phyloP scores from a whole-genome alignment of 148 eudicot genomes.

The Fagopyrum homotropicum region DNA sequence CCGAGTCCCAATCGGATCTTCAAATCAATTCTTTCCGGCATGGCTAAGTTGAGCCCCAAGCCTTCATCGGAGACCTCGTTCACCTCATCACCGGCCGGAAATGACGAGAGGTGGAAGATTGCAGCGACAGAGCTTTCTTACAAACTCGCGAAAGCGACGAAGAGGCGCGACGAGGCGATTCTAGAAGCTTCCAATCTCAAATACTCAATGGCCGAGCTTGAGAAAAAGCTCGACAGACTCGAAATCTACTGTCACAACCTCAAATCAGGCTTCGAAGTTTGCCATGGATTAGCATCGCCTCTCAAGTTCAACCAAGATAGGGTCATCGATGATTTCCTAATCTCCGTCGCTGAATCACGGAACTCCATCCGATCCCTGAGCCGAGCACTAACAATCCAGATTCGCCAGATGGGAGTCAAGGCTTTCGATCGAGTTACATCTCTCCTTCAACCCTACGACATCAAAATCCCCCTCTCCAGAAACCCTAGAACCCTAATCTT shows the following conservation, averaged over 20 bases:
- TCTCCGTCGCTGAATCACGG: slow-evolving; percentile 56
- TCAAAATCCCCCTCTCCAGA: slow-evolving; percentile 43
- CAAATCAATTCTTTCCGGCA: slow-evolving; percentile 43
- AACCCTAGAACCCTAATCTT: slow-evolving; percentile 43
- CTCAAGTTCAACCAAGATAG: slow-evolving; percentile 19
- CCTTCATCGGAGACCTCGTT: slow-evolving; percentile 17
- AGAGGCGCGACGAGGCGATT: slow-evolving; percentile 73
- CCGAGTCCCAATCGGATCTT: slow-evolving; percentile 53
- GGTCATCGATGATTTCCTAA: slow-evolving; percentile 56
- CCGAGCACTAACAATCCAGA: slow-evolving; percentile 53
- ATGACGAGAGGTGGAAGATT: slow-evolving; percentile 54
- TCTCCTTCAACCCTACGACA: slow-evolving; percentile 48
- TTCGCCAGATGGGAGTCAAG: slow-evolving; percentile 54
- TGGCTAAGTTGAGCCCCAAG: slow-evolving; percentile 50
- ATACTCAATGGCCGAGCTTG: slow-evolving; percentile 67
- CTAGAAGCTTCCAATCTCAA: slow-evolving; percentile 66
- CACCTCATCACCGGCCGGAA: slow-evolving; percentile 16
- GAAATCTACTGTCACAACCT: slow-evolving; percentile 64
- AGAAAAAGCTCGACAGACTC: slow-evolving; percentile 67
- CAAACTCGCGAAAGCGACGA: slow-evolving; percentile 50
- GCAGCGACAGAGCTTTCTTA: slow-evolving; percentile 63
- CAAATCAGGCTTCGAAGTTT: slow-evolving; percentile 57
- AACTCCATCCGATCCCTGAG: slow-evolving; percentile 47
- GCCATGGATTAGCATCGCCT: neutral
- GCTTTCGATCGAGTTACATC: slow-evolving; percentile 42